Evolutionary conservation across 352 stramenopile genomes (phyloP).

Genomic region (Albugo laibachii): DNA sequence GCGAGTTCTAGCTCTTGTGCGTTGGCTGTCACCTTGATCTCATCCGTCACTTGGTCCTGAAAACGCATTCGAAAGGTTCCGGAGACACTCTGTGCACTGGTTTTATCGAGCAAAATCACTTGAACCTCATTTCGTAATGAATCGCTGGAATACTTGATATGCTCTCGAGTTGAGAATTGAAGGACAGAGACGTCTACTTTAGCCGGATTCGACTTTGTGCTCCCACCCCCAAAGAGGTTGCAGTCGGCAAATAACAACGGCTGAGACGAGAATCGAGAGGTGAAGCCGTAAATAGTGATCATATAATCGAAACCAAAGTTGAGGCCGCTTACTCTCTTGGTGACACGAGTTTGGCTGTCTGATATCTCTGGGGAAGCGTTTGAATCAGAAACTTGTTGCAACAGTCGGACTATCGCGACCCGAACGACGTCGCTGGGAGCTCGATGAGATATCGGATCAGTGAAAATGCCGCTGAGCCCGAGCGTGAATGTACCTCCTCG

Average conservation of each 20-base stretch:
- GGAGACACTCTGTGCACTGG: slow-evolving; percentile 13
- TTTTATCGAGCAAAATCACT: slow-evolving; percentile 28
- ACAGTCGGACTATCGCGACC: slow-evolving; percentile 34
- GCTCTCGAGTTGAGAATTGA: slow-evolving; percentile 21
- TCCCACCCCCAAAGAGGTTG: slow-evolving; percentile 37
- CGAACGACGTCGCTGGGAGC: slow-evolving; percentile 45
- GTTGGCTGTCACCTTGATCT: slow-evolving; percentile 44
- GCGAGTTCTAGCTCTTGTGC: slow-evolving; percentile 22
- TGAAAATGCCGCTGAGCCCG: slow-evolving; percentile 33
- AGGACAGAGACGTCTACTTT: slow-evolving; percentile 12
- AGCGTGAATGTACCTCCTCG: slow-evolving; percentile 76
- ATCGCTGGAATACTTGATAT: slow-evolving; percentile 38
- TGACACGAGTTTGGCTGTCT: slow-evolving; percentile 21
- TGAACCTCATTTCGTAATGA: slow-evolving; percentile 54
- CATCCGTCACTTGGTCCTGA: slow-evolving; percentile 29
- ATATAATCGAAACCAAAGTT: slow-evolving; percentile 57
- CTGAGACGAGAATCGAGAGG: slow-evolving; percentile 19
- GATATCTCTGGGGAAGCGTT: slow-evolving; percentile 11
- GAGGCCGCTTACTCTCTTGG: slow-evolving; percentile 16
- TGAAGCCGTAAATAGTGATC: slow-evolving; percentile 29
- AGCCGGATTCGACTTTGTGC: slow-evolving; percentile 3
- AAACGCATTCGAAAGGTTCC: slow-evolving; percentile 54
- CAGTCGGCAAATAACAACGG: slow-evolving; percentile 21
- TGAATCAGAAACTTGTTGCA: background rate
- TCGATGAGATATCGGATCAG: slow-evolving; percentile 57